Base-by-base conservation (phyloP, 768 basidiomycete genomes). In the Mycena galopus region DNA sequence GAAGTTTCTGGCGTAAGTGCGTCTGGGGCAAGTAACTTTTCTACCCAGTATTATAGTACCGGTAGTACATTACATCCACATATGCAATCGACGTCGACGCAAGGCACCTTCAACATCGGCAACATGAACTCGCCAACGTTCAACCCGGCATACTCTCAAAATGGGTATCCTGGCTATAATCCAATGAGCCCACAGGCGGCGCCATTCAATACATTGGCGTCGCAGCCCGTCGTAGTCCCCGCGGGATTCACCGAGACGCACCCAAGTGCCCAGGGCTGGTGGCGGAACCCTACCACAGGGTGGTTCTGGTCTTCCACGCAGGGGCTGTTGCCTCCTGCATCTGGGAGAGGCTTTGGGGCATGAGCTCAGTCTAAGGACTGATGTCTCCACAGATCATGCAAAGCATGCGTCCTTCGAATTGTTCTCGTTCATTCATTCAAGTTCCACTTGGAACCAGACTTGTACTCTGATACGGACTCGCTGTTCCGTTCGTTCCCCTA, bases 221-320 rank as follows among this genome's bases (percentile, higher is more conserved):
- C 66, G 5, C 70, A 71, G 29, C 70, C 66, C 16, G 67, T 71
- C 2, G 57, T 69, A 9, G 66, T 72, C 3, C 73, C 73, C 10
- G 23, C 70, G 3, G 73, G 70, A 25, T 75, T 75, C 57, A 75
- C 70, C 9, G 66, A 75, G 32, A n/a, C n/a, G n/a, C n/a, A n/a
- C n/a, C 67, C 66, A 2, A 62, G 29, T 6, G 27, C 35, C 8
- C 70, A 65, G n/a, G 73, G 73, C 2, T 67, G 65, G 64, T 71
- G 61, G 56, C 69, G 69, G 7, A 75, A 75, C 53, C 70, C 73
- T 27, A 51, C 37, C 6, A 75, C 70, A 3, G 73, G 73, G 16
- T 71, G 67, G 69, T 72, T 75, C 53, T 75, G 73, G 73, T 53
- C 61, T 51, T 56, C 70, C 5, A 23, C 25, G 25, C 60, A 37